These are phyloP conservation scores for Pseudogymnoascus sp. DNA, from an alignment of 2,329 filamentous ascomycete genomes.

Conservation along the genomic window DNA sequence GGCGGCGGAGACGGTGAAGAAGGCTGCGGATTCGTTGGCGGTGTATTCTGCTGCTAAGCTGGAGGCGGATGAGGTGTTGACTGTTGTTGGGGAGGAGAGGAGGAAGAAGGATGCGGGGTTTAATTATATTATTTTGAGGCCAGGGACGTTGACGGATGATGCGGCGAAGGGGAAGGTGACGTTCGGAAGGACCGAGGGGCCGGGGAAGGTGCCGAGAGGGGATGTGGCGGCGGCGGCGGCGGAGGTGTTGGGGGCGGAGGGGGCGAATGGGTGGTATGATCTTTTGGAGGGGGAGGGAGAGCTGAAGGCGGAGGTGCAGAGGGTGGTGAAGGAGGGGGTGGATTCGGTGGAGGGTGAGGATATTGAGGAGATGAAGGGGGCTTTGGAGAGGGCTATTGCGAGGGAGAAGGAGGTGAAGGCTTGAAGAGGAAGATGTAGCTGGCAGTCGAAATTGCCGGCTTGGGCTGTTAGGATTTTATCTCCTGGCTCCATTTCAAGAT, in stretches of 20 bases:
- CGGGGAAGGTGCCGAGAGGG: constrained; percentile 40
- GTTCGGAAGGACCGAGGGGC: constrained; percentile 35
- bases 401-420: background rate
- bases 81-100: constrained; percentile 38
- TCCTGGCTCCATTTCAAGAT: background rate
- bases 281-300: constrained; percentile 47
- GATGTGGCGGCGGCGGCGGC: constrained; percentile 53
- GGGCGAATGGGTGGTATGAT: constrained; percentile 46
- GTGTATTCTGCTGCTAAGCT: constrained; percentile 55
- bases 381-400: background rate
- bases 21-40: constrained; percentile 38
- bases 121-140: constrained; percentile 46
- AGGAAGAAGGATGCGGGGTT: constrained; percentile 17
- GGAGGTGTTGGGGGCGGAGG: constrained; percentile 41
- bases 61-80: constrained; percentile 50
- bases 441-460: background rate
- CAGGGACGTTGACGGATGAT: constrained; percentile 42
- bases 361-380: constrained; percentile 21
- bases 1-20: constrained; percentile 34
- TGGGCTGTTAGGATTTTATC: background rate
- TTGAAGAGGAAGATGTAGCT: background rate
- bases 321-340: constrained; percentile 42
- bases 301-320: constrained; percentile 39
- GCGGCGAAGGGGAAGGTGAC: constrained; percentile 36
- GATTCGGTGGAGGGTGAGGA: constrained; percentile 47